Percentiles rank a stretch among this genome's conserved stretches.
Evolutionary conservation across 257 asterid genomes (phyloP).

Genomic region (Solanum sparsipilum): DNA sequence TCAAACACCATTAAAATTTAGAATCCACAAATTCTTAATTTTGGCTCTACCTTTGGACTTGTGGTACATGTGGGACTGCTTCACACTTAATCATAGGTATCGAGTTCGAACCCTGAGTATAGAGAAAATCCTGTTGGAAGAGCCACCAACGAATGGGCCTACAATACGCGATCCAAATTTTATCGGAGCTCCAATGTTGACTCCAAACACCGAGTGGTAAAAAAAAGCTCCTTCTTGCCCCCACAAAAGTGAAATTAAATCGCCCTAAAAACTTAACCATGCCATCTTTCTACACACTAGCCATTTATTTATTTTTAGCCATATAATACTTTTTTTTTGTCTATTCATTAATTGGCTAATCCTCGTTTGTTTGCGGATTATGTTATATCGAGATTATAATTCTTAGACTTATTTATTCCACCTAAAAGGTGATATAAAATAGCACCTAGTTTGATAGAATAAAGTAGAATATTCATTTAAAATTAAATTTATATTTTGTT

Average conservation of each 20-base stretch:
- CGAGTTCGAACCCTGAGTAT: background rate
- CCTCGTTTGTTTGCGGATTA: background rate
- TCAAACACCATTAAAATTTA: no score
- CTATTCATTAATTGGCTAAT: background rate
- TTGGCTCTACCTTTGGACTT: no score
- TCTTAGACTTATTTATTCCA: no score
- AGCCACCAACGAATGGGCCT: background rate
- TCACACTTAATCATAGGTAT: background rate
- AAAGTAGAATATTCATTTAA: no score
- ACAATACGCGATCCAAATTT: no score
- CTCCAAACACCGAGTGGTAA: background rate
- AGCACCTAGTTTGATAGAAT: no score
- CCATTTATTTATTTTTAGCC: background rate
- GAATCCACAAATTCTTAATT: no score
- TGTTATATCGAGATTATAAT: background rate
- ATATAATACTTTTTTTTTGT: no score
- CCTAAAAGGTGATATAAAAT: background rate
- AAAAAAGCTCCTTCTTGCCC: background rate
- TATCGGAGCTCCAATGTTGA: no score
- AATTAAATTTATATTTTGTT: no score
- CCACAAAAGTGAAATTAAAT: background rate
- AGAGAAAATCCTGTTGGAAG: rapidly evolving
- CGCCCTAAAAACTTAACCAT: background rate
- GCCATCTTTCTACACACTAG: background rate
- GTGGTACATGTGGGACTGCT: no score